phyloP scores from a whole-genome alignment of 352 stramenopile genomes.

The Pythium diclinum region DNA sequence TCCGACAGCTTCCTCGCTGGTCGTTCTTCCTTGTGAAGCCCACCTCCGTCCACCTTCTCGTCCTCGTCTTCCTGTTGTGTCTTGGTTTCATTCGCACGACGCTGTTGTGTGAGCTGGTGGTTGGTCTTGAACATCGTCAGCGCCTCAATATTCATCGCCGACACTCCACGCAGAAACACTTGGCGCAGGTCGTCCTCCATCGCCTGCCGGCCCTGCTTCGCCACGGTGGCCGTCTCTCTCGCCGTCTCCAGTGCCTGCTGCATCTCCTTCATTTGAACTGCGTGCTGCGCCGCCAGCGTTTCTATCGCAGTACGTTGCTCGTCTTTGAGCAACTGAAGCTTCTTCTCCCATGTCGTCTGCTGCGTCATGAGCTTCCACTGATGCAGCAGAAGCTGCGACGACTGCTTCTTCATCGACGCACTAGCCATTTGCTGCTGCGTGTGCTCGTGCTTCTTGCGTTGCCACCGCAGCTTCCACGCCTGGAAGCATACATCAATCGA shows the following conservation, averaged over 20 bases:
- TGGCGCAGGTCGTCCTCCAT: conserved; percentile 62
- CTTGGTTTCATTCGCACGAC: neutral
- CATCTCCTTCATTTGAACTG: conserved; percentile 25
- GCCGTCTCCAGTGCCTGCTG: conserved; percentile 41
- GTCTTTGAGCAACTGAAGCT: conserved; percentile 1
- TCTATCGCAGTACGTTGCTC: conserved; percentile 9
- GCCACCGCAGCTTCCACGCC: conserved; percentile 7
- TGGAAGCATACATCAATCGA: conserved; percentile 20
- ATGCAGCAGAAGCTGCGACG: conserved; percentile 16
- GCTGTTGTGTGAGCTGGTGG: conserved; percentile 29
- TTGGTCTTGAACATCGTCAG: conserved; percentile 56
- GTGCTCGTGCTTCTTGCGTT: conserved; percentile 8
- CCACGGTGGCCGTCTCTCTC: conserved; percentile 30
- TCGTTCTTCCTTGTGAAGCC: neutral
- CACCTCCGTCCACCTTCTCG: neutral
- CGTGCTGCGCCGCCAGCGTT: neutral
- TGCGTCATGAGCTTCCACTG: conserved; percentile 22
- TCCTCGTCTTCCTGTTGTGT: neutral
- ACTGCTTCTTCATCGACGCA: conserved; percentile 12
- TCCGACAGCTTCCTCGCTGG: neutral
- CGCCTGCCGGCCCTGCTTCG: conserved; percentile 41
- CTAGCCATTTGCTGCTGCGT: conserved; percentile 15
- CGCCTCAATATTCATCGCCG: conserved; percentile 78
- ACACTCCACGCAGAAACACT: conserved; percentile 66
- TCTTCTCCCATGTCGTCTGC: conserved; percentile 12